Evolutionary conservation across 2,329 filamentous ascomycete genomes (phyloP), one percentile per base, ranked within the genome.

Genomic region (Diaporthe sp.): DNA sequence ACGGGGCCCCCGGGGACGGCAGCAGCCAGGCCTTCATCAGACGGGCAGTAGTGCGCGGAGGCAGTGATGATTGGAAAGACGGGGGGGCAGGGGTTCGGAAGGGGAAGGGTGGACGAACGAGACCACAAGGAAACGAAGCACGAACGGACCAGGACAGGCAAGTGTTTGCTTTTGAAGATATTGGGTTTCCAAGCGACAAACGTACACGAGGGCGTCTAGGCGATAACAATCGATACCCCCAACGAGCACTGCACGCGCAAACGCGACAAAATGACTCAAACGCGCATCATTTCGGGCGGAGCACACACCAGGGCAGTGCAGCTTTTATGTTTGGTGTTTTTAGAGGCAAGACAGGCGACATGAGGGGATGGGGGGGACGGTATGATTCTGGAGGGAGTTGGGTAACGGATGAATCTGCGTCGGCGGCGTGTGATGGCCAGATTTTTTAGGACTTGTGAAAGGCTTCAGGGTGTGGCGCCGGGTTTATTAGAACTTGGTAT

Each of bases 121-220:
- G 17, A 42, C 10, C 10, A 3, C 3, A 39, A 60, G 3, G 47
- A 2, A 51, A 51, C 37, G 58, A 37, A 28, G 3, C n/a, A 51
- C 20, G 44, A 25, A 22, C 7, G 12, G 44, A 25, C 13, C 12
- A 51, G 28, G 22, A 9, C 25, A 47, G 13, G 47, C 3, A 12
- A 8, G 10, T n/a, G 42, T 34, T 34, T 65, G 25, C 25, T 65
- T 49, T 65, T 49, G 42, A 34, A 15, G 31, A 15, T 42, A 31
- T 25, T 37, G 63, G 63, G 25, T 51, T 67, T 67, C 44, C 44
- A 51, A 39, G 63, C 63, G 51, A 67, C 17, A 22, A 67, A 67
- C 61, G 42, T 67, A 67, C 31, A 67, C 63, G 63, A 67, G 63
- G 63, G 63, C 63, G 63, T 44, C 63, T 67, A 37, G 28, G 63